A percentile compares a stretch with the other conserved stretches of the same genome.
phyloP scores from a whole-genome alignment of 2,329 filamentous ascomycete species.

The Ascochyta koolunga region DNA sequence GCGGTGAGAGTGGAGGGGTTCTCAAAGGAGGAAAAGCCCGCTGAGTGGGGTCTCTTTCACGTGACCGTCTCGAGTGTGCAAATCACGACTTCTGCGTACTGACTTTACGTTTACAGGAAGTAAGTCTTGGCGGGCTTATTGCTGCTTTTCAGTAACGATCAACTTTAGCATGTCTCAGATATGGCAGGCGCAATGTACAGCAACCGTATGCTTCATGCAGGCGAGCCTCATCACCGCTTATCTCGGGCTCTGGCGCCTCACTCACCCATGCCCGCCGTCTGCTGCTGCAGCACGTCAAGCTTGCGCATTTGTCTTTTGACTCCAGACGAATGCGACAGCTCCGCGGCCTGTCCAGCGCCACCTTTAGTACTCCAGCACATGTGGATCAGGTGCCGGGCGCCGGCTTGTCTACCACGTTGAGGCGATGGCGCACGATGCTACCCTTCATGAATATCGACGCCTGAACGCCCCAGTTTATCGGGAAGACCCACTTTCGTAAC shows the following conservation, averaged over 20 bases:
- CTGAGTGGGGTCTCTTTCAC: conserved; percentile 1
- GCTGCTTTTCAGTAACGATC: not conserved
- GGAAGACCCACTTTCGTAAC: conserved; percentile 9
- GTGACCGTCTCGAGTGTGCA: not conserved
- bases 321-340: not conserved
- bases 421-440: conserved; percentile 6
- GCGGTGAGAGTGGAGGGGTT: conserved; percentile 26
- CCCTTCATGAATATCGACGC: conserved; percentile 4
- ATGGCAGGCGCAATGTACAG: not conserved
- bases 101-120: not conserved
- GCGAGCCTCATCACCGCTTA: not conserved
- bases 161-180: not conserved
- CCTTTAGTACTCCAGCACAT: not conserved
- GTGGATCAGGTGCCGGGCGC: conserved; percentile 6
- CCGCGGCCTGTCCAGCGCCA: not conserved
- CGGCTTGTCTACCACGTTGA: conserved; percentile 12
- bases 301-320: not conserved
- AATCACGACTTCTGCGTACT: not conserved
- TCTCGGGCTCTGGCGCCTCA: not conserved
- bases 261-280: not conserved
- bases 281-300: not conserved
- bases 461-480: conserved; percentile 10
- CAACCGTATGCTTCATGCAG: not conserved
- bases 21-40: conserved; percentile 13
- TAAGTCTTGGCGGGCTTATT: not conserved